A percentile compares a stretch with the other conserved stretches of the same genome.
Conservation (phyloP, 441 rosid genomes). For the Euphorbia schlechtendalii region DNA sequence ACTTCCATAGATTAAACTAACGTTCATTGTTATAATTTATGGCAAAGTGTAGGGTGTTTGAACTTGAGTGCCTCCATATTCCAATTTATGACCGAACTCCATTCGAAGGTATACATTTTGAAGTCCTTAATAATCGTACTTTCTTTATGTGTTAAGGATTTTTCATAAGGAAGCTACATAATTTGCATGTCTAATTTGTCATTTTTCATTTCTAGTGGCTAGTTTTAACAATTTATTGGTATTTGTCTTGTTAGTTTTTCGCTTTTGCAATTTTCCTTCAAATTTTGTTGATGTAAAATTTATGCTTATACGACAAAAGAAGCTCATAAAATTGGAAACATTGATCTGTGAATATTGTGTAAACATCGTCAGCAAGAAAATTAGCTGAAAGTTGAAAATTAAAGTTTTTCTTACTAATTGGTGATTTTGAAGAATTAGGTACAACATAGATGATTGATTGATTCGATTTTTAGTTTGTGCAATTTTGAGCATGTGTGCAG, state of each 20-base stretch:
- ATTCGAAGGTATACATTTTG: constrained; percentile 50
- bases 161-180: background rate
- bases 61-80: constrained; percentile 79
- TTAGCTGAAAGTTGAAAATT: background rate
- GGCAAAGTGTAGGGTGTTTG: constrained; percentile 59
- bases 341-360: background rate
- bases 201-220: background rate
- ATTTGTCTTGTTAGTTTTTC: background rate
- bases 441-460: background rate
- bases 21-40: constrained; percentile 9
- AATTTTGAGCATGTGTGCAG: background rate
- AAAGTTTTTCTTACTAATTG: background rate
- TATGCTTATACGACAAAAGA: too few relatives aligned
- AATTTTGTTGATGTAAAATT: too few relatives aligned
- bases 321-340: background rate
- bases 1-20: background rate
- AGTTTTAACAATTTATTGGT: background rate
- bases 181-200: background rate
- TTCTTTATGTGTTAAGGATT: background rate
- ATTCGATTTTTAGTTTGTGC: background rate
- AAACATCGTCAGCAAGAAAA: background rate
- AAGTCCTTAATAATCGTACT: constrained; percentile 8
- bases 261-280: too few relatives aligned
- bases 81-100: constrained; percentile 75
- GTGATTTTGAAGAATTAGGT: background rate